These are phyloP conservation scores for Rhizophora mangle DNA, from an alignment of 345 rosid species.

Conservation along the genomic window DNA sequence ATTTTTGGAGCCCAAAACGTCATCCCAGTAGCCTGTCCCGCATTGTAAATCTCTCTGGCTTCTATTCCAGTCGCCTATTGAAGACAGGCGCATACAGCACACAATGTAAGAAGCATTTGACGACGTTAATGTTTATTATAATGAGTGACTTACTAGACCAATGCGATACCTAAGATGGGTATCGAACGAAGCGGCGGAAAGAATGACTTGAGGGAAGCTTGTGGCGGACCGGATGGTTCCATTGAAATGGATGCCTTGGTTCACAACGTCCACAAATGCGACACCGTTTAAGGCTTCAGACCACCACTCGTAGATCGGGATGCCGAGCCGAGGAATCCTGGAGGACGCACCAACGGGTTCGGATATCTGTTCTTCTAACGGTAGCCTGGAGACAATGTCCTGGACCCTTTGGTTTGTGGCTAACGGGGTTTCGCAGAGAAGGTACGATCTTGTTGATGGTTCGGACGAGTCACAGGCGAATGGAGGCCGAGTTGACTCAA, in stretches of 20 bases:
- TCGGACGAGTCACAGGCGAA: conserved; percentile 52
- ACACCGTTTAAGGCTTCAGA: conserved; percentile 90
- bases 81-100: neutral
- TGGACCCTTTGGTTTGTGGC: conserved; percentile 48
- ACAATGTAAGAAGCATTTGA: neutral
- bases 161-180: conserved; percentile 69
- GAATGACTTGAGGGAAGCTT: conserved; percentile 87
- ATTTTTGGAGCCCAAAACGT: conserved; percentile 36
- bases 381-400: conserved; percentile 70
- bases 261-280: conserved; percentile 31
- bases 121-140: no score
- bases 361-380: conserved; percentile 70
- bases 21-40: conserved; percentile 31
- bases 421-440: conserved; percentile 54
- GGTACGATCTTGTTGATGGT: conserved; percentile 43
- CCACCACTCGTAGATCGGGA: conserved; percentile 90
- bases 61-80: conserved; percentile 26
- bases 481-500: conserved; percentile 43
- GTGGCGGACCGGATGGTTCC: conserved; percentile 62
- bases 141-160: conserved; percentile 47
- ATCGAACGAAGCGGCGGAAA: conserved; percentile 76
- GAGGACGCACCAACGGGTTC: conserved; percentile 72
- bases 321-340: conserved; percentile 58
- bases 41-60: conserved; percentile 26
- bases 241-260: conserved; percentile 65